Evolutionary conservation across 495 filamentous ascomycete genomes (phyloP).

Genomic region (Penicillium cosmopolitanum): DNA sequence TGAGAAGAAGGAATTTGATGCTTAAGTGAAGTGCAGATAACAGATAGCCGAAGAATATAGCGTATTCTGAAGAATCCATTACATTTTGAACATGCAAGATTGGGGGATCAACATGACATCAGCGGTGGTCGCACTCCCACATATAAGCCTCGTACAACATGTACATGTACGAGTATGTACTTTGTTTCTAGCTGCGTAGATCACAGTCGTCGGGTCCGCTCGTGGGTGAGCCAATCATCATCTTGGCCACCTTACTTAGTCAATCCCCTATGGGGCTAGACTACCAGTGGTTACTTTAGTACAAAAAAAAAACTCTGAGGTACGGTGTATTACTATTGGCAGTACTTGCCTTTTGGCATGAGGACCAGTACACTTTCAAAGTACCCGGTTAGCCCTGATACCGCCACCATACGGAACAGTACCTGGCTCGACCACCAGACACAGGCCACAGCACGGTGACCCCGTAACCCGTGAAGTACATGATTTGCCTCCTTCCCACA

Average conservation of each 20-base stretch:
- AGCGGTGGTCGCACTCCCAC: neutral
- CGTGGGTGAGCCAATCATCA: slow-evolving; percentile 4
- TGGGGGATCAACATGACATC: slow-evolving; percentile 9
- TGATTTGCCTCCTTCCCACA: slow-evolving; percentile 39
- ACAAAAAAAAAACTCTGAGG: slow-evolving; percentile 11
- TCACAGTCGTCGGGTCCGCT: slow-evolving; percentile 2
- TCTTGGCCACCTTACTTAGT: slow-evolving; percentile 14
- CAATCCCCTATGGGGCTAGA: slow-evolving; percentile 8
- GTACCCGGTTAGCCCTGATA: neutral
- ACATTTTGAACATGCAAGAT: slow-evolving; percentile 1
- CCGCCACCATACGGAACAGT: neutral
- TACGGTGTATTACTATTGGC: neutral
- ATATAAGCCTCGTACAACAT: slow-evolving; percentile 5
- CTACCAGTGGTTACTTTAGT: slow-evolving; percentile 10
- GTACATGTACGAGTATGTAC: neutral
- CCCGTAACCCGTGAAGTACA: slow-evolving; percentile 21
- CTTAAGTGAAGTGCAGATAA: slow-evolving; percentile 10
- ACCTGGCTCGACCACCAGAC: slow-evolving; percentile 3
- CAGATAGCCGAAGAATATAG: neutral
- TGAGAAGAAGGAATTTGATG: slow-evolving; percentile 22
- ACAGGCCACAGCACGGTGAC: neutral
- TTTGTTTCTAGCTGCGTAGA: neutral
- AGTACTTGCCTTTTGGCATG: neutral
- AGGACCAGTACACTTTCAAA: neutral
- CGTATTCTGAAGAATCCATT: neutral